phyloP scores from a whole-genome alignment of 2,329 filamentous ascomycete genomes.

The Elsinoe perseae region DNA sequence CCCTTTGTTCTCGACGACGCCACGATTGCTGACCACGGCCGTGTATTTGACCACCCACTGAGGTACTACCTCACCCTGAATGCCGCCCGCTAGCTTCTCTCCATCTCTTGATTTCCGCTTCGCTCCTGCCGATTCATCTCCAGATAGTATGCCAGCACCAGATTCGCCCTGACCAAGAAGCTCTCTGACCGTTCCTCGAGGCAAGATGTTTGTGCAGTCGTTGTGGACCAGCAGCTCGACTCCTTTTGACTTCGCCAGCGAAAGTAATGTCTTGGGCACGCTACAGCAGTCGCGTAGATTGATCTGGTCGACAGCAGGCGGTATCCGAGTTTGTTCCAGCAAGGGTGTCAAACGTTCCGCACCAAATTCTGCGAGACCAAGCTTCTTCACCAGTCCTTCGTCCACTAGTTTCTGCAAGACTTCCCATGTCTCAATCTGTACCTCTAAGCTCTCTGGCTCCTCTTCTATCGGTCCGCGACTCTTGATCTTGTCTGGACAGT shows the following conservation, averaged over 20 bases:
- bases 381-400: slow-evolving; percentile 61
- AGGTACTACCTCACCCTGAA: slow-evolving; percentile 71
- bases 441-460: slow-evolving; percentile 52
- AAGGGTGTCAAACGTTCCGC: slow-evolving; percentile 74
- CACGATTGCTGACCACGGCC: slow-evolving; percentile 84
- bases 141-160: slow-evolving; percentile 69
- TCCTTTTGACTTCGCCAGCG: slow-evolving; percentile 71
- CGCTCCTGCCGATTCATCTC: slow-evolving; percentile 39
- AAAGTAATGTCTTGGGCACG: slow-evolving; percentile 77
- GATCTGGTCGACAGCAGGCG: slow-evolving; percentile 86
- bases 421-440: slow-evolving; percentile 59
- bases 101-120: slow-evolving; percentile 36
- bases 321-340: slow-evolving; percentile 59
- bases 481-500: slow-evolving; percentile 53
- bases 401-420: slow-evolving; percentile 65
- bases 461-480: slow-evolving; percentile 31
- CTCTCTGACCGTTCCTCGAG: slow-evolving; percentile 74
- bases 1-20: slow-evolving; percentile 96
- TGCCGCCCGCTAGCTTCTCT: slow-evolving; percentile 40
- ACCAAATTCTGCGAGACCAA: slow-evolving; percentile 89
- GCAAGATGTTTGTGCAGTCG: slow-evolving; percentile 86
- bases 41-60: slow-evolving; percentile 98
- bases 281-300: slow-evolving; percentile 94
- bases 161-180: slow-evolving; percentile 64
- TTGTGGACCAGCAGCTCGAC: slow-evolving; percentile 91